Base-by-base conservation (phyloP, 2,329 filamentous ascomycete genomes). In the Claviceps pusilla region DNA sequence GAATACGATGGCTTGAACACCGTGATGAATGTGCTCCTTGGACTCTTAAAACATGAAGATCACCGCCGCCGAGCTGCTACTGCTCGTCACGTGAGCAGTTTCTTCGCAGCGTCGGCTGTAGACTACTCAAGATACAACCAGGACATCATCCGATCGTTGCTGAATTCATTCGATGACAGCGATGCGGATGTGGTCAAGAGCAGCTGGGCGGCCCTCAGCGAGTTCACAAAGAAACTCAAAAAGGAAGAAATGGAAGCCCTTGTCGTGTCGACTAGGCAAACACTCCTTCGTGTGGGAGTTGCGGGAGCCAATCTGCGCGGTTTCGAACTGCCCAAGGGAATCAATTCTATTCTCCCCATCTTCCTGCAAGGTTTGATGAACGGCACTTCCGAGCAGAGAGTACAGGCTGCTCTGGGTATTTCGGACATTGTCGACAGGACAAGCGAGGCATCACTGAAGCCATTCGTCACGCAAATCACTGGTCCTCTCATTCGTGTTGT, bases 201-300 rank as follows among this genome's bases (percentile, higher is more conserved):
- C 48, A 83, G 91, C 28, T 97, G 90, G 90, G 77, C 82, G 54
- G 91, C 90, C 6, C 78, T 98, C 56, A 89, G 74, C 61, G 87
- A 87, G 55, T 85, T 98, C 61, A 96, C 90, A 48, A 90, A 90
- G 67, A 85, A 83, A 62, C 78, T 98, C 57, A 85, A 84, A 65
- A 98, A 98, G 69, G 94, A 98, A 66, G 91, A 97, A 70, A 97
- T 98, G 93, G 94, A 98, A 66, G 83, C 86, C 0, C 77, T 98
- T 48, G 89, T 95, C 19, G 74, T 82, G 53, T 93, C 91, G 0
- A 95, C 91, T 2, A 78, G 91, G 56, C 87, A 94, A 68, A 84
- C 87, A 1, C 76, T 98, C 54, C 83, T 87, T 60, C 88, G 91
- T 63, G 87, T 97, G 49, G 93, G 94, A 61, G 87, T 95, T 48